Evolutionary conservation across 495 filamentous ascomycete genomes (phyloP), one percentile per base, ranked within the genome.

Genomic region (Xeromyces bisporus): DNA sequence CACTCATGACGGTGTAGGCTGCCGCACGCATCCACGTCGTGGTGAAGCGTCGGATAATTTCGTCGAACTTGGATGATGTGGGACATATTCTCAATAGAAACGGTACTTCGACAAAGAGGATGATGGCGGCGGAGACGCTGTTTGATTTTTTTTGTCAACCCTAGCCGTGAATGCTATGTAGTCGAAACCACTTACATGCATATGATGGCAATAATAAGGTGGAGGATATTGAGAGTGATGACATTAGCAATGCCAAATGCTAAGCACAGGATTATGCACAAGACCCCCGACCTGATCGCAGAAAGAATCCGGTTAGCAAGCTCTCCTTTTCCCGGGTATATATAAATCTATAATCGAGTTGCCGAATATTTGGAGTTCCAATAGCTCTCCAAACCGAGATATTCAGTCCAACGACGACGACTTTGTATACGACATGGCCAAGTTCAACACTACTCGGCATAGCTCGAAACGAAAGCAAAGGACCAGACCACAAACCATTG

Each of bases 41-140:
- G 24, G 82, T 81, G 62, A 99, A 84, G 28, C 66, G 70, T 50
- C 89, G 84, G 53, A 99, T 87, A 55, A 87, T 80, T 40, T 56
- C 62, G 48, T 96, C 91, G 57, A 99, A 99, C 31, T 64, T 67
- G 26, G 74, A 50, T 23, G 89, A 96, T 1, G 91, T 99, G 29
- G 89, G 89, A 60, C 89, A 99, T 60, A 99, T 94, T 55, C 91
- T 78, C 18, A 99, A 75, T 30, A 97, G 81, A 41, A 94, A 77
- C 7, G 89, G 89, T 11, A 99, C 76, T 53, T 99, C 89, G 53
- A 94, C 70, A 67, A 99, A 99, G 64, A 99, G 64, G 54, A 99
- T 75, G 47, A 96, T 52, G 52, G 93, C 76, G 24, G 75, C 68
- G 31, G 67, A 92, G 18, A 75, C 57, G 17, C 87, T 94, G 46